Conservation (phyloP, 805 yeast species). For the Groenewaldozyma tartarivorans region DNA sequence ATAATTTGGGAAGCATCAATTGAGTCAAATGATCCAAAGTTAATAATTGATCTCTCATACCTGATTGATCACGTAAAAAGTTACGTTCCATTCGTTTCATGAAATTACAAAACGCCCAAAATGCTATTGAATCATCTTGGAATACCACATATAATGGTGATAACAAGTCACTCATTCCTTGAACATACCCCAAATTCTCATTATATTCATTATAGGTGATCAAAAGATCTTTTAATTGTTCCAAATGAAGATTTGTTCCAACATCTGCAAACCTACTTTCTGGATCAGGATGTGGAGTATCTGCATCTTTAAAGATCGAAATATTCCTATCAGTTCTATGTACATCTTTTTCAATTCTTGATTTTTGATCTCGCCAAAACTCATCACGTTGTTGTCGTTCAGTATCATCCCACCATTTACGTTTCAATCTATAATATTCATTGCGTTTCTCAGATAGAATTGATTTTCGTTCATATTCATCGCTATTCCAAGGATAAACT, state of each 20-base stretch:
- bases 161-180: slow-evolving; percentile 92
- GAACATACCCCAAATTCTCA: slow-evolving; percentile 83
- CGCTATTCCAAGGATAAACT: slow-evolving; percentile 84
- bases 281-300: slow-evolving; percentile 32
- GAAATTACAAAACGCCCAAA: slow-evolving; percentile 79
- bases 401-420: slow-evolving; percentile 60
- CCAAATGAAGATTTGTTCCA: slow-evolving; percentile 70
- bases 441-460: slow-evolving; percentile 45
- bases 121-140: slow-evolving; percentile 67
- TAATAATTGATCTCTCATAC: slow-evolving; percentile 83
- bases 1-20: slow-evolving; percentile 79
- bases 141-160: slow-evolving; percentile 66
- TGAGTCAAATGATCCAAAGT: slow-evolving; percentile 79
- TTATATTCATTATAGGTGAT: slow-evolving; percentile 82
- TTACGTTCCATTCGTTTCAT: slow-evolving; percentile 96
- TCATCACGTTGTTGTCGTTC: slow-evolving; percentile 44
- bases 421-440: slow-evolving; percentile 51
- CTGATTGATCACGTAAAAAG: slow-evolving; percentile 83
- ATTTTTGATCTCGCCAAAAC: slow-evolving; percentile 83
- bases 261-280: slow-evolving; percentile 49
- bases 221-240: slow-evolving; percentile 63
- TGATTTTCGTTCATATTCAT: slow-evolving; percentile 55
- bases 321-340: slow-evolving; percentile 81
- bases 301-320: slow-evolving; percentile 47
- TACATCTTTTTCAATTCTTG: slow-evolving; percentile 87